phyloP scores from a whole-genome alignment of 148 eudicot genomes.

The Camellia lanceoleosa region DNA sequence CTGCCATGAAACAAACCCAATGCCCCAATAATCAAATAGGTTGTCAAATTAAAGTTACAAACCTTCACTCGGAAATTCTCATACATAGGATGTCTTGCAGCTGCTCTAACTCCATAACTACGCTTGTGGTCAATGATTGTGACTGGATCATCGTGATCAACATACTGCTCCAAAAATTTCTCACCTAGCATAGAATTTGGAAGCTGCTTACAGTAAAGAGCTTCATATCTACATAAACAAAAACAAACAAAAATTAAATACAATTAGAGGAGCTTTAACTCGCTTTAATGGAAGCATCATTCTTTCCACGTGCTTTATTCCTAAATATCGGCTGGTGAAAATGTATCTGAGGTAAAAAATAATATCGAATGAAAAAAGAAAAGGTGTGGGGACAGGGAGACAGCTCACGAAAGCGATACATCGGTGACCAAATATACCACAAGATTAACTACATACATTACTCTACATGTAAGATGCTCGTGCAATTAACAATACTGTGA shows the following conservation, averaged over 20 bases:
- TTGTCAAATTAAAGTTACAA: constrained; percentile 15
- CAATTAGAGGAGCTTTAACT: neutral
- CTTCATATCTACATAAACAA: constrained; percentile 64
- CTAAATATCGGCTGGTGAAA: neutral
- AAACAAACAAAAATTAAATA: neutral
- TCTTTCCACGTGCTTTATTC: neutral
- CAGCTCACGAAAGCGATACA: neutral
- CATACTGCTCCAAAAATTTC: constrained; percentile 57
- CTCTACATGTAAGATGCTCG: neutral
- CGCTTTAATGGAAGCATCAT: neutral
- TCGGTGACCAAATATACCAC: neutral
- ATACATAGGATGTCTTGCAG: constrained; percentile 88
- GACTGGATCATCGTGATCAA: constrained; percentile 75
- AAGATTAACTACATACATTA: neutral
- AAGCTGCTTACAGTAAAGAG: constrained; percentile 61
- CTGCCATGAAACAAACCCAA: too few relatives aligned
- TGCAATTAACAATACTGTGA: constrained; percentile 45
- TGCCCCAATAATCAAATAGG: neutral
- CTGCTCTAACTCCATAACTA: constrained; percentile 71
- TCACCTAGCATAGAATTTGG: constrained; percentile 74
- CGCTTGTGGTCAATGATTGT: constrained; percentile 69
- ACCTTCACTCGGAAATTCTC: constrained; percentile 98
- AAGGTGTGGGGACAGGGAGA: neutral
- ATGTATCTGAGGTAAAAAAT: neutral
- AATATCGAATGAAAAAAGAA: neutral